These are phyloP conservation scores for Raddia distichophylla DNA, from an alignment of 176 grass and related monocot genomes.

Conservation along the genomic window DNA sequence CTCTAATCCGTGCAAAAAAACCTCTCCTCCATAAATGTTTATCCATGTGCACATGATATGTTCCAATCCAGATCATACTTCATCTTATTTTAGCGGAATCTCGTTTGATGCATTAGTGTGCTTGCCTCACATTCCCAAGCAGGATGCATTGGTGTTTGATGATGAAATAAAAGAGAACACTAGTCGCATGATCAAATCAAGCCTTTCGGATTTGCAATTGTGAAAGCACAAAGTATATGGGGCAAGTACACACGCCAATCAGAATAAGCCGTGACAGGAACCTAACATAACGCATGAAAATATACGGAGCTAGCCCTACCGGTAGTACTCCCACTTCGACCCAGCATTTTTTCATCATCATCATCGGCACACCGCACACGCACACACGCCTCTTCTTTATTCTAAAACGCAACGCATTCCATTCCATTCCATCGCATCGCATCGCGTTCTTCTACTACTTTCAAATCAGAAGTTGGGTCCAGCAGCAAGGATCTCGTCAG, in stretches of 20 bases:
- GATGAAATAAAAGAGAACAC: not conserved
- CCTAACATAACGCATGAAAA: constrained; percentile 18
- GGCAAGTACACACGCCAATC: not conserved
- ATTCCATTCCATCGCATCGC: constrained; percentile 11
- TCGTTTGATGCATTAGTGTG: not conserved
- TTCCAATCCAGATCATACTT: too few species aligned
- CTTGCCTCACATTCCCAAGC: not conserved
- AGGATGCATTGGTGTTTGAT: not conserved
- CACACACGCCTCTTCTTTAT: constrained; percentile 46
- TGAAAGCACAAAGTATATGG: constrained; percentile 21
- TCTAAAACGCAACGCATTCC: constrained; percentile 9
- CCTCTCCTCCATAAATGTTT: too few species aligned
- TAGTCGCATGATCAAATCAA: not conserved
- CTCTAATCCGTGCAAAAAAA: too few species aligned
- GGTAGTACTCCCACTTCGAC: constrained; percentile 20
- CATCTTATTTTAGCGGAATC: not conserved
- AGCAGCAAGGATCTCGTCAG: constrained; percentile 91
- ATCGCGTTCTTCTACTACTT: constrained; percentile 19
- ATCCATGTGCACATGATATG: too few species aligned
- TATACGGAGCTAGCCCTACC: constrained; percentile 29
- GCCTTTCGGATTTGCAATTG: not conserved
- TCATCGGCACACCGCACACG: not conserved
- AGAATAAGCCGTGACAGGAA: constrained; percentile 3
- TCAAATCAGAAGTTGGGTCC: constrained; percentile 81
- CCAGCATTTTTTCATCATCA: constrained; percentile 38